phyloP scores from a whole-genome alignment of 345 rosid species.

The Arabidopsis suecica region DNA sequence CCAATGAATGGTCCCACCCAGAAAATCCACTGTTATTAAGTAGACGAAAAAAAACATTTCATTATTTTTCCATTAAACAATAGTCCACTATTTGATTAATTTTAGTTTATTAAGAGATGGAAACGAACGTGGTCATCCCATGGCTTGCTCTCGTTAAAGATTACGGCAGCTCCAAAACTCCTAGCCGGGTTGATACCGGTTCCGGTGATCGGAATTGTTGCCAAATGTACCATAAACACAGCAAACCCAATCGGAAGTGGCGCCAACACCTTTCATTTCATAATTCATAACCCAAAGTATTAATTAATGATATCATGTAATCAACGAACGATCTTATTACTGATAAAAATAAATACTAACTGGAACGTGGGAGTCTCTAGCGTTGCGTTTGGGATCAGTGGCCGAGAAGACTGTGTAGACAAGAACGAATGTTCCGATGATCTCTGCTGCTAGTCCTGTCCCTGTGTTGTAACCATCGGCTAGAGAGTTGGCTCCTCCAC shows the following conservation, averaged over 20 bases:
- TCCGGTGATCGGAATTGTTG: conserved; percentile 93
- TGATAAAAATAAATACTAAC: conserved; percentile 42
- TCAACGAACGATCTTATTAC: not conserved
- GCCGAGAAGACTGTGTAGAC: conserved; percentile 74
- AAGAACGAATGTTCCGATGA: conserved; percentile 68
- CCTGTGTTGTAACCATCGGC: conserved; percentile 61
- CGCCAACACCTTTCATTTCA: conserved; percentile 70
- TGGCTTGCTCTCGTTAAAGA: conserved; percentile 68
- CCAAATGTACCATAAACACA: conserved; percentile 92
- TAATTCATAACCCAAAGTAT: not conserved
- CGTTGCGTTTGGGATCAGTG: conserved; percentile 68
- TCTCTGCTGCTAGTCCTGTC: conserved; percentile 69
- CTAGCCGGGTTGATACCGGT: conserved; percentile 98
- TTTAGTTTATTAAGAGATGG: not conserved
- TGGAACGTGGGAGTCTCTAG: conserved; percentile 70
- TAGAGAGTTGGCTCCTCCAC: conserved; percentile 69
- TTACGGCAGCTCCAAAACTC: conserved; percentile 94
- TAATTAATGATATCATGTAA: not conserved
- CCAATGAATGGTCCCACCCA: conserved; percentile 80
- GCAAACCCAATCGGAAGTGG: conserved; percentile 98
- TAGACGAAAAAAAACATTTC: not conserved
- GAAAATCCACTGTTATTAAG: conserved; percentile 62
- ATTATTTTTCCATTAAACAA: not conserved
- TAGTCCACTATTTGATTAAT: not conserved
- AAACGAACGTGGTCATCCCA: conserved; percentile 88